phyloP scores from a whole-genome alignment of 768 basidiomycete genomes.

The Hericium alpestre region DNA sequence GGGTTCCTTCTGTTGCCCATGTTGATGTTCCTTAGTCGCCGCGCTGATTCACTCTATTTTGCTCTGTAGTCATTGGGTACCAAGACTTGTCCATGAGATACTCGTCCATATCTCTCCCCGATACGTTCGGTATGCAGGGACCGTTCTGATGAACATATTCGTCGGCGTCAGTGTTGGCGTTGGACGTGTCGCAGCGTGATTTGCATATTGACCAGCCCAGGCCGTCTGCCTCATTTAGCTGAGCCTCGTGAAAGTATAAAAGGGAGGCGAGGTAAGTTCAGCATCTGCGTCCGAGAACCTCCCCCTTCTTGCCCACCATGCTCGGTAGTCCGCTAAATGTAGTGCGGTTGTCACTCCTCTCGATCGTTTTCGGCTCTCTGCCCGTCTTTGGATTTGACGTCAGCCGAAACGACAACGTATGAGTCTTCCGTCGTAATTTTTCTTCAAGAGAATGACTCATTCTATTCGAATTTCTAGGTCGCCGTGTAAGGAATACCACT shows the following conservation, averaged over 20 bases:
- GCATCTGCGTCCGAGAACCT: neutral
- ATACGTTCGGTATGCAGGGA: too few species aligned
- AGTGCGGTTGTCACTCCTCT: neutral
- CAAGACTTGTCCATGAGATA: too few species aligned
- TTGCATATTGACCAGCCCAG: too few species aligned
- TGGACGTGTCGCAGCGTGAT: too few species aligned
- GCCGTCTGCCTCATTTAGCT: too few species aligned
- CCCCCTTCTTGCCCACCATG: neutral
- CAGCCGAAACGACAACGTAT: conserved; percentile 29
- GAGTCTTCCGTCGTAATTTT: conserved; percentile 4
- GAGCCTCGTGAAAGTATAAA: neutral
- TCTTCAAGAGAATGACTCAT: neutral
- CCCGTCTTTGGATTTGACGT: conserved; percentile 22
- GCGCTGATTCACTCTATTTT: neutral
- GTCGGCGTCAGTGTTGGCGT: too few species aligned
- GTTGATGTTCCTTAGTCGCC: neutral
- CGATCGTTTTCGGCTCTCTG: neutral
- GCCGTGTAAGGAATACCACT: conserved; percentile 15
- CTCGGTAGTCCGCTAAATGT: neutral
- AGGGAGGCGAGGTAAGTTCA: neutral
- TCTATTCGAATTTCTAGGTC: conserved; percentile 13
- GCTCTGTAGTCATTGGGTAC: neutral
- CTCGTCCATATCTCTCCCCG: too few species aligned
- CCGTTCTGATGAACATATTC: too few species aligned
- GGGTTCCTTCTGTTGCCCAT: neutral